These are phyloP conservation scores for Podospora pseudocomata DNA, from an alignment of 495 filamentous ascomycete species.

Conservation along the genomic window DNA sequence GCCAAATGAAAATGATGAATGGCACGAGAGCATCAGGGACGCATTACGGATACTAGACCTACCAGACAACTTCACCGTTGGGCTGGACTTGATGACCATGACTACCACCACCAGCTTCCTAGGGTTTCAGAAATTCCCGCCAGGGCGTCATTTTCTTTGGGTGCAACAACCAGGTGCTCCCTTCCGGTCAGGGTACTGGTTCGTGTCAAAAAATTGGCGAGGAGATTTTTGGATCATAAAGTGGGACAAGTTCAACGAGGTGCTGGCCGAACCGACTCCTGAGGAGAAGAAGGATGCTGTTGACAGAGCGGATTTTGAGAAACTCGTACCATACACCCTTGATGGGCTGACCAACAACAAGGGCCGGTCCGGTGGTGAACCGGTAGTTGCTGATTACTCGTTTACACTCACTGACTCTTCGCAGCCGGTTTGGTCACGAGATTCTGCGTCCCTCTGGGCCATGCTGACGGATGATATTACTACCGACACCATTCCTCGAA, in stretches of 20 bases:
- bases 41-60: constrained; percentile 40
- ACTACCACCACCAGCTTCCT: constrained; percentile 38
- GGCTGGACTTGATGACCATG: constrained; percentile 45
- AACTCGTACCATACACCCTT: constrained; percentile 37
- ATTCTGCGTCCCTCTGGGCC: constrained; percentile 33
- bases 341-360: background rate
- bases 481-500: constrained; percentile 40
- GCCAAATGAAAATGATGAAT: background rate
- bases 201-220: constrained; percentile 35
- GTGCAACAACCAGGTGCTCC: constrained; percentile 49
- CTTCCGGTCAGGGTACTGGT: constrained; percentile 59
- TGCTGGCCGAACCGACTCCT: constrained; percentile 39
- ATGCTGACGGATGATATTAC: constrained; percentile 52
- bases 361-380: background rate
- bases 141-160: constrained; percentile 57
- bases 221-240: constrained; percentile 51
- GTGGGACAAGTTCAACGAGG: constrained; percentile 57
- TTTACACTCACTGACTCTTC: background rate
- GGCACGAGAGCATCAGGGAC: background rate
- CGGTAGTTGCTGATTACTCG: background rate
- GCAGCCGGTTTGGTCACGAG: constrained; percentile 9
- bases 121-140: constrained; percentile 58
- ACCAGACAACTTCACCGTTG: constrained; percentile 40
- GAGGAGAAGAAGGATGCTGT: constrained; percentile 38
- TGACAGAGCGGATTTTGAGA: constrained; percentile 34